Conservation (phyloP, 1,284 basidiomycete species). For the Sparassis latifolia region DNA sequence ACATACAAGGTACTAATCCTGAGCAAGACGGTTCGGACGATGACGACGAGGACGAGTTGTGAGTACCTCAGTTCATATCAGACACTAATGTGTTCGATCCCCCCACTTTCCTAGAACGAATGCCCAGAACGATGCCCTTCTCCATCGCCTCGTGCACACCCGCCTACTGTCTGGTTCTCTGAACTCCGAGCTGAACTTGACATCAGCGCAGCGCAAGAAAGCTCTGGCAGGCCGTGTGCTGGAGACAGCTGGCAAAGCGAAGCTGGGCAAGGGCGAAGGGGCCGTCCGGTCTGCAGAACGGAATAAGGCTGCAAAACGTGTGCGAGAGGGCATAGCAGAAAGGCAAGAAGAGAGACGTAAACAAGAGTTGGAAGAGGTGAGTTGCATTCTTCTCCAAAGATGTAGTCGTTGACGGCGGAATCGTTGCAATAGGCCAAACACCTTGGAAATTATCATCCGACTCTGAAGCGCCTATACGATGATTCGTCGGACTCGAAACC, state of each 20-base stretch:
- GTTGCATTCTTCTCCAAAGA: constrained; percentile 1
- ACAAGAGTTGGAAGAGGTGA: constrained; percentile 60
- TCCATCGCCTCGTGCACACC: constrained; percentile 74
- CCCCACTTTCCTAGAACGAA: constrained; percentile 44
- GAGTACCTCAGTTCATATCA: constrained; percentile 24
- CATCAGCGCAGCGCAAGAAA: constrained; percentile 59
- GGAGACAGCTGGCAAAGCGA: constrained; percentile 58
- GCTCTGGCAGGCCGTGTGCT: constrained; percentile 68
- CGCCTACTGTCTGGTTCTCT: constrained; percentile 67
- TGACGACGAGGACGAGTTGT: constrained; percentile 44
- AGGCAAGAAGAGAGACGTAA: constrained; percentile 53
- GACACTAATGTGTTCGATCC: neutral
- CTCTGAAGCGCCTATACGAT: constrained; percentile 61
- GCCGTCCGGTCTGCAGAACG: constrained; percentile 51
- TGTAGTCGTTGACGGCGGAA: neutral
- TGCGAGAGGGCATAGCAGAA: constrained; percentile 58
- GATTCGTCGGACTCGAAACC: constrained; percentile 27
- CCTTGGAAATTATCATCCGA: constrained; percentile 74
- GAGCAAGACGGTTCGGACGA: constrained; percentile 21
- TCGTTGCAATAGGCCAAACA: constrained; percentile 55
- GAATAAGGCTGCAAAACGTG: constrained; percentile 59
- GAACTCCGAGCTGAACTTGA: constrained; percentile 51
- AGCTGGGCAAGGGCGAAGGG: constrained; percentile 67
- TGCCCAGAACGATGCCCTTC: constrained; percentile 63
- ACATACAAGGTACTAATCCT: constrained; percentile 18